Evolutionary conservation across 1,284 basidiomycete species (phyloP).

Genomic region (Xanthoconium separans): DNA sequence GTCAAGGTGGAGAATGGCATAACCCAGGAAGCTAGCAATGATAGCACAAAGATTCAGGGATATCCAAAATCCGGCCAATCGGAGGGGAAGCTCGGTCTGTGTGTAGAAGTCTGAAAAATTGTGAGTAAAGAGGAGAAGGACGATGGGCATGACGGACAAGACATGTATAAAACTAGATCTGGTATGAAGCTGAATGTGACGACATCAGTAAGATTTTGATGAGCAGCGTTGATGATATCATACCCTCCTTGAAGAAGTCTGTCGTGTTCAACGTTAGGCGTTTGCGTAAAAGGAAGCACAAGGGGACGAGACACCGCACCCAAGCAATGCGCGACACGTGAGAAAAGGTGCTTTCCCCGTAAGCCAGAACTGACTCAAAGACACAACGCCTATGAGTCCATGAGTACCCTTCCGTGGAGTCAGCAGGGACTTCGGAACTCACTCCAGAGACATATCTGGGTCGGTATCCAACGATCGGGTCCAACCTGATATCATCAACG

Average conservation of each 20-base stretch:
- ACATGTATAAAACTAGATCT: slow-evolving; percentile 65
- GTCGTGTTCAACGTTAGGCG: slow-evolving; percentile 15
- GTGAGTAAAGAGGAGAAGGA: neutral
- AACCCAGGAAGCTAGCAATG: slow-evolving; percentile 60
- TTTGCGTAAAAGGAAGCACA: too few species aligned
- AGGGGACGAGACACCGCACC: slow-evolving; percentile 25
- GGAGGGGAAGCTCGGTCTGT: slow-evolving; percentile 63
- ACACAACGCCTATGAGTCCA: slow-evolving; percentile 33
- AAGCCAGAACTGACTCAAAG: slow-evolving; percentile 59
- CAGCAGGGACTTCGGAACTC: slow-evolving; percentile 24
- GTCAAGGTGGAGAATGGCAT: slow-evolving; percentile 61
- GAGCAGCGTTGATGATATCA: slow-evolving; percentile 14
- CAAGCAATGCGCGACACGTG: slow-evolving; percentile 40
- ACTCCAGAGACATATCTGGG: slow-evolving; percentile 40
- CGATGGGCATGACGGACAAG: slow-evolving; percentile 40
- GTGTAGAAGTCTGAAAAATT: slow-evolving; percentile 50
- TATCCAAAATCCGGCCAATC: slow-evolving; percentile 69
- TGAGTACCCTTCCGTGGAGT: neutral
- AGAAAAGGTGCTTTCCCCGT: slow-evolving; percentile 56
- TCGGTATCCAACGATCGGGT: slow-evolving; percentile 72
- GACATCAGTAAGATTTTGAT: slow-evolving; percentile 1
- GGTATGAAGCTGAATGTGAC: slow-evolving; percentile 46
- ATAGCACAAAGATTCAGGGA: slow-evolving; percentile 48
- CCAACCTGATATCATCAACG: slow-evolving; percentile 41
- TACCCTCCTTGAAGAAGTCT: slow-evolving; percentile 61